Percentiles rank a stretch among this genome's conserved stretches.
Evolutionary conservation across 495 filamentous ascomycete genomes (phyloP).

Genomic region (Tuber melanosporum): DNA sequence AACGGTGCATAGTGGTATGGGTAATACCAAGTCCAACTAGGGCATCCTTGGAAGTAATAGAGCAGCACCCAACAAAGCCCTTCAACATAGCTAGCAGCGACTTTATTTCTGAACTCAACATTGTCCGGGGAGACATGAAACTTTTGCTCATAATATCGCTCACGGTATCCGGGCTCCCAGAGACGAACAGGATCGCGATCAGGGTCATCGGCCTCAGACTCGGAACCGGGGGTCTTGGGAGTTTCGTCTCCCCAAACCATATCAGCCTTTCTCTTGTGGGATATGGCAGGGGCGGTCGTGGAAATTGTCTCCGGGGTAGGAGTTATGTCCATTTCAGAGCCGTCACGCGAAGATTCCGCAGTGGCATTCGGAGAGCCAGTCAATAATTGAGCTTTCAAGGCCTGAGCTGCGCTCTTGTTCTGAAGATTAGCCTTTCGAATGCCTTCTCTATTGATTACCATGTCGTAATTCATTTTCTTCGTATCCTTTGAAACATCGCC

Average conservation of each 20-base stretch:
- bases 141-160: conserved; percentile 96
- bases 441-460: conserved; percentile 74
- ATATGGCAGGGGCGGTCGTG: background rate
- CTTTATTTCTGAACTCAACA: conserved; percentile 79
- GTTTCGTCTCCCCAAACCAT: conserved; percentile 56
- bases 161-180: conserved; percentile 92
- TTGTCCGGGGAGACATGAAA: conserved; percentile 80
- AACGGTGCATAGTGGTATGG: conserved; percentile 98
- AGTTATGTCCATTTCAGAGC: conserved; percentile 9
- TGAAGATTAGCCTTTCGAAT: conserved; percentile 70
- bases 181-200: conserved; percentile 71
- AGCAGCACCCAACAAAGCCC: conserved; percentile 95
- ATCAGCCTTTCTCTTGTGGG: conserved; percentile 55
- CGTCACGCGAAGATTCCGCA: conserved; percentile 15
- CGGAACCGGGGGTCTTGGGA: conserved; percentile 48
- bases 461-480: conserved; percentile 66
- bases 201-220: conserved; percentile 55
- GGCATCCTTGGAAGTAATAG: conserved; percentile 97
- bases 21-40: conserved; percentile 98
- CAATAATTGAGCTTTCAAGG: conserved; percentile 74
- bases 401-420: conserved; percentile 90
- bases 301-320: background rate
- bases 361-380: conserved; percentile 38
- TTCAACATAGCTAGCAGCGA: conserved; percentile 89
- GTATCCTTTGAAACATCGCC: conserved; percentile 57